Percentiles rank a stretch among this genome's conserved stretches.
These are phyloP conservation scores for Xylaria sp. DNA, from an alignment of 2,329 filamentous ascomycete genomes.

Conservation along the genomic window DNA sequence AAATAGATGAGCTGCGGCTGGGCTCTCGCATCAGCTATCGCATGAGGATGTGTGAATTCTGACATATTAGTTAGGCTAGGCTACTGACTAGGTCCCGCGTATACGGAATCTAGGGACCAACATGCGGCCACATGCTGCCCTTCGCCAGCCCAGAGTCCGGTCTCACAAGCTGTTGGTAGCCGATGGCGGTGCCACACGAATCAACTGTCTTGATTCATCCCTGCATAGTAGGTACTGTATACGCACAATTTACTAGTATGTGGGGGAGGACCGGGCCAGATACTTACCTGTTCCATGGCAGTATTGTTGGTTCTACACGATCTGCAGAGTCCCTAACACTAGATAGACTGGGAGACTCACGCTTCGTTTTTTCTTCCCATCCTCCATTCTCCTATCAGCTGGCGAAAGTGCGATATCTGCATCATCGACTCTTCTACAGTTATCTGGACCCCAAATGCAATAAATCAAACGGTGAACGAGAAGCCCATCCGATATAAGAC, in stretches of 20 bases:
- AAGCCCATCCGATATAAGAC: neutral
- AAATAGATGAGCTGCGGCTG: conserved; percentile 26
- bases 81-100: neutral
- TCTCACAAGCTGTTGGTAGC: conserved; percentile 11
- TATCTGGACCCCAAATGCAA: neutral
- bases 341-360: neutral
- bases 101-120: neutral
- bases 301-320: neutral
- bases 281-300: neutral
- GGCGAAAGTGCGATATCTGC: neutral
- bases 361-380: neutral
- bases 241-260: neutral
- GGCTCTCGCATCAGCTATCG: conserved; percentile 9
- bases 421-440: conserved; percentile 5
- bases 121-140: neutral
- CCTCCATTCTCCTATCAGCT: conserved; percentile 1
- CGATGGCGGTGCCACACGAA: conserved; percentile 7
- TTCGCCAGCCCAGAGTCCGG: neutral
- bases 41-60: neutral
- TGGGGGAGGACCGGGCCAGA: neutral
- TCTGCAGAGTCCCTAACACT: neutral
- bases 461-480: neutral
- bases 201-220: neutral
- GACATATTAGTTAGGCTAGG: too few species aligned
- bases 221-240: neutral